phyloP scores from a whole-genome alignment of 2,329 filamentous ascomycete species.

The Orbilia javanica region DNA sequence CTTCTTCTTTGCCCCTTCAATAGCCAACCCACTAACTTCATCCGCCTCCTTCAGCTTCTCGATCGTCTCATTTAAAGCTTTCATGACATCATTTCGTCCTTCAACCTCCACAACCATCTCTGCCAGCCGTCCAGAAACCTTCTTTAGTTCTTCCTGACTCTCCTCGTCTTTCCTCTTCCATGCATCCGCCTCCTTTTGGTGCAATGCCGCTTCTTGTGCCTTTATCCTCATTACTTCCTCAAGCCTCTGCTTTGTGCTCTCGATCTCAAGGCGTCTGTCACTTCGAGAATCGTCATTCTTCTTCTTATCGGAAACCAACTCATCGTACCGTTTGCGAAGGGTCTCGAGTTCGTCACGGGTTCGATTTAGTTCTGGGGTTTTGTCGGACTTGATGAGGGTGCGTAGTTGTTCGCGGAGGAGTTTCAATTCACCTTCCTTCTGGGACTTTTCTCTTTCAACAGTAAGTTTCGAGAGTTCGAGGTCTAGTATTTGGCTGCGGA shows the following conservation, averaged over 20 bases:
- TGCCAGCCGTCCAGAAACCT: conserved; percentile 47
- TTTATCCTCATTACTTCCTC: conserved; percentile 52
- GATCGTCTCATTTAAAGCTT: conserved; percentile 49
- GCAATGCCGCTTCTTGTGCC: conserved; percentile 42
- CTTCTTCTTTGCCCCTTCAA: conserved; percentile 41
- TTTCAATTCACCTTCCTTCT: conserved; percentile 46
- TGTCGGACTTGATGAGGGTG: conserved; percentile 20
- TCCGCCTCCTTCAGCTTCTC: conserved; percentile 41
- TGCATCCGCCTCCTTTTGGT: conserved; percentile 49
- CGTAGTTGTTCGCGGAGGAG: conserved; percentile 47
- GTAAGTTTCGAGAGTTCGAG: conserved; percentile 27
- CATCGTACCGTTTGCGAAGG: conserved; percentile 45
- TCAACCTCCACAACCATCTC: conserved; percentile 53
- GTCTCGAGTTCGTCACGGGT: conserved; percentile 40
- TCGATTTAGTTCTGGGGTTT: conserved; percentile 21
- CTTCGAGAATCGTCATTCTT: conserved; percentile 47
- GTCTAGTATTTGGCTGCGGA: conserved; percentile 27
- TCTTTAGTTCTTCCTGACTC: conserved; percentile 42
- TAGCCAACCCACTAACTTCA: conserved; percentile 31
- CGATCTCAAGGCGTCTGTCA: conserved; percentile 48
- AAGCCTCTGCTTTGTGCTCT: conserved; percentile 38
- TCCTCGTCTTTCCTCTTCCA: conserved; percentile 54
- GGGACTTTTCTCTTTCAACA: conserved; percentile 33
- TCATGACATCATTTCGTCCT: conserved; percentile 49
- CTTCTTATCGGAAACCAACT: conserved; percentile 43